These are phyloP conservation scores for Claviceps purpurea DNA, from an alignment of 2,329 filamentous ascomycete genomes.

Conservation along the genomic window DNA sequence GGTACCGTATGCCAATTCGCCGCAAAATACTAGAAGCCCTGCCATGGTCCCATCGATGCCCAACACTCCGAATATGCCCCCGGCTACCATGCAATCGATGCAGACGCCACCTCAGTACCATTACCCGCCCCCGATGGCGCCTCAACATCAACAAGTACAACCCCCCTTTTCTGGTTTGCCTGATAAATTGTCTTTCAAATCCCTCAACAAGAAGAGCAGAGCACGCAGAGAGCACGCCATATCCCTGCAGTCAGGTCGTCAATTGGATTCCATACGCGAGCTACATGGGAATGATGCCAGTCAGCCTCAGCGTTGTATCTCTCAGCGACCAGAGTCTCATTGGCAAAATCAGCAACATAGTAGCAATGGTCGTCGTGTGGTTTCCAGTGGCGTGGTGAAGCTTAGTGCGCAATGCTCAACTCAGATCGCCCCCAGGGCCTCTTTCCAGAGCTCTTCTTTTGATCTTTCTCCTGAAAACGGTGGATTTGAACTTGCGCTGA, in stretches of 20 bases:
- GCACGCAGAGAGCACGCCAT: conserved; percentile 34
- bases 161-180: conserved; percentile 25
- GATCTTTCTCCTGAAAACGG: conserved; percentile 57
- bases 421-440: background rate
- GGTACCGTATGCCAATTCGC: conserved; percentile 45
- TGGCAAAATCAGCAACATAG: conserved; percentile 15
- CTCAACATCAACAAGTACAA: conserved; percentile 49
- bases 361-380: conserved; percentile 9
- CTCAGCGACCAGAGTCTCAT: conserved; percentile 30
- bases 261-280: conserved; percentile 24
- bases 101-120: conserved; percentile 49
- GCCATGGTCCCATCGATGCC: conserved; percentile 53
- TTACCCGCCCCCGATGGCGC: conserved; percentile 43
- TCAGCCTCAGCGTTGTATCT: conserved; percentile 27
- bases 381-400: conserved; percentile 9
- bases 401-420: conserved; percentile 1
- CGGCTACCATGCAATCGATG: conserved; percentile 44
- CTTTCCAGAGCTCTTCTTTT: conserved; percentile 19
- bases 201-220: conserved; percentile 31
- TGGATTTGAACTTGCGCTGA: conserved; percentile 63
- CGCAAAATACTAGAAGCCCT: conserved; percentile 52
- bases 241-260: conserved; percentile 26
- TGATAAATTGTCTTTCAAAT: conserved; percentile 25
- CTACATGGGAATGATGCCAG: conserved; percentile 19
- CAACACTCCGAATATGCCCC: conserved; percentile 55